Conservation (phyloP, 495 filamentous ascomycete genomes). For the Hyaloscypha finlandica region DNA sequence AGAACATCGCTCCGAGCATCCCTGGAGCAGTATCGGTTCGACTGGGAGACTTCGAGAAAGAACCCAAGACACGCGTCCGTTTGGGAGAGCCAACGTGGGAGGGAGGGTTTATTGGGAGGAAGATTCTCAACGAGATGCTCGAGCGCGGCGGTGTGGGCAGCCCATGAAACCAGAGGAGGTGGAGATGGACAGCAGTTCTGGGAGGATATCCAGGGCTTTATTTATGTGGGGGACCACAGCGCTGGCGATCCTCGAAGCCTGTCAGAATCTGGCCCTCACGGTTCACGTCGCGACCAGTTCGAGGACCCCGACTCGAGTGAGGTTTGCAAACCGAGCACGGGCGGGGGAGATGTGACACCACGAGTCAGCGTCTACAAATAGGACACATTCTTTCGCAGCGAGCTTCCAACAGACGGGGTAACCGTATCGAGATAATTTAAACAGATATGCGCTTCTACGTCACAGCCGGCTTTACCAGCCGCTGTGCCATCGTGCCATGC, state of each 20-base stretch:
- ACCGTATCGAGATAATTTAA: neutral
- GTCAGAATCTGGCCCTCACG: neutral
- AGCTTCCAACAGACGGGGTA: neutral
- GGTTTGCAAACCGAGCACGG: neutral
- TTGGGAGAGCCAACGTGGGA: neutral
- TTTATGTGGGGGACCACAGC: neutral
- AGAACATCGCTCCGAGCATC: neutral
- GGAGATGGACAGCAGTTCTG: neutral
- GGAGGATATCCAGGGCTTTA: too few relatives aligned
- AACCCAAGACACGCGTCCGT: neutral
- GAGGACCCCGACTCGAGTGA: neutral
- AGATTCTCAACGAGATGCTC: neutral
- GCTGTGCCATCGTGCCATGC: neutral
- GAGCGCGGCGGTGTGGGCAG: neutral
- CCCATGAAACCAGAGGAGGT: neutral
- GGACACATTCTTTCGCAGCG: neutral
- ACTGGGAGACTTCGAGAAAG: neutral
- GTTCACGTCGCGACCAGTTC: constrained; percentile 3
- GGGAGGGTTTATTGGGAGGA: neutral
- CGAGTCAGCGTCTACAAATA: neutral
- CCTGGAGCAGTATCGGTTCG: neutral
- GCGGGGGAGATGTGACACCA: neutral
- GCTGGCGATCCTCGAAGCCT: neutral
- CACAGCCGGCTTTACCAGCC: neutral
- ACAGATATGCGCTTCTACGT: neutral